Percentiles rank a stretch among this genome's conserved stretches.
These are phyloP conservation scores for Penicillium sp. DNA, from an alignment of 2,329 filamentous ascomycete genomes.

Conservation along the genomic window DNA sequence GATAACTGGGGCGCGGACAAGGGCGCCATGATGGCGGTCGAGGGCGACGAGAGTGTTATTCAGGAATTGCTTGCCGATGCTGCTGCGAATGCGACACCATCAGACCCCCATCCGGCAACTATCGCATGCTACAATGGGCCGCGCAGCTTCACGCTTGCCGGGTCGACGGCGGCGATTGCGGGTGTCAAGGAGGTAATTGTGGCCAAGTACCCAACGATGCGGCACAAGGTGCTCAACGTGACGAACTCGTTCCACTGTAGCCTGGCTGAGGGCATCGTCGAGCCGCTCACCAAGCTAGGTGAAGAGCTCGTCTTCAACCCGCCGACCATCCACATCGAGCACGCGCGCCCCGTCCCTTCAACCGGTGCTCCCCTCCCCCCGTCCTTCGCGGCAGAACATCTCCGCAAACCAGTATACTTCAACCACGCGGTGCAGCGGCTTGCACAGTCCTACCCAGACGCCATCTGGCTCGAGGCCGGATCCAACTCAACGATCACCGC, in stretches of 20 bases:
- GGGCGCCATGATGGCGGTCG: slow-evolving; percentile 41
- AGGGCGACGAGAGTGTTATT: slow-evolving; percentile 31
- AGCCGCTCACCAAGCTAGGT: slow-evolving; percentile 24
- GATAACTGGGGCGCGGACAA: slow-evolving; percentile 38
- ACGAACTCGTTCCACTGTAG: slow-evolving; percentile 56
- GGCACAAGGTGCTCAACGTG: slow-evolving; percentile 48
- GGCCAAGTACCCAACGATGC: slow-evolving; percentile 22
- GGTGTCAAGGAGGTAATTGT: slow-evolving; percentile 14
- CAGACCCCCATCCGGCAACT: not conserved
- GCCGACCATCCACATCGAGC: slow-evolving; percentile 36
- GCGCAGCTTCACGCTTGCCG: slow-evolving; percentile 50
- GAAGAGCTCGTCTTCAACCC: slow-evolving; percentile 37
- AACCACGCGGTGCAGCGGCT: slow-evolving; percentile 50
- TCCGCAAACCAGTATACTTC: slow-evolving; percentile 54
- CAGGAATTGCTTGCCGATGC: slow-evolving; percentile 33
- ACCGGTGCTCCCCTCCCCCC: slow-evolving; percentile 19
- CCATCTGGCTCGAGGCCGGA: slow-evolving; percentile 51
- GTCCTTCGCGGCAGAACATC: slow-evolving; percentile 38
- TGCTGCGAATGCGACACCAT: slow-evolving; percentile 13
- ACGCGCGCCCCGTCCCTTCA: slow-evolving; percentile 18
- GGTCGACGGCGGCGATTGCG: slow-evolving; percentile 40
- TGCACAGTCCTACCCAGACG: slow-evolving; percentile 28
- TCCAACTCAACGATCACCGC: slow-evolving; percentile 37
- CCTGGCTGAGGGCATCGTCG: slow-evolving; percentile 44
- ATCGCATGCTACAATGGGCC: slow-evolving; percentile 58